Conservation (phyloP, 1,139 yeast genomes). For the Neolecta irregularis region DNA sequence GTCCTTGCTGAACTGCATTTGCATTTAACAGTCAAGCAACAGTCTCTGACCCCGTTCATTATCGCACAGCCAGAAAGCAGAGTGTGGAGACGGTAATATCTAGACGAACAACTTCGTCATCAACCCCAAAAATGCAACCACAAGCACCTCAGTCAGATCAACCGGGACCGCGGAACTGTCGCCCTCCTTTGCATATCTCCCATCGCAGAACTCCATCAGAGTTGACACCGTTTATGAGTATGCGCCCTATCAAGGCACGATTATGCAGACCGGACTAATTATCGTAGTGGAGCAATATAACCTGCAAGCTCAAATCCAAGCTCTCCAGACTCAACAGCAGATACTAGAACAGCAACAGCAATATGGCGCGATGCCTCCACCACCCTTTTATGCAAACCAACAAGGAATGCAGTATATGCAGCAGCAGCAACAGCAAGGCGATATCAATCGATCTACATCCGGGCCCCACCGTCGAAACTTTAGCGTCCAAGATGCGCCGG, state of each 20-base stretch:
- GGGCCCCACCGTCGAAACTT: too few relatives aligned
- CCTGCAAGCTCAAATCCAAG: slow-evolving; percentile 10
- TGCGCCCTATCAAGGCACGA: neutral
- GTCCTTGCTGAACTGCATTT: too few relatives aligned
- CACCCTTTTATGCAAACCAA: neutral
- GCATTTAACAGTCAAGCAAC: too few relatives aligned
- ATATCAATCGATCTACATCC: slow-evolving; percentile 5
- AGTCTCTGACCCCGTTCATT: too few relatives aligned
- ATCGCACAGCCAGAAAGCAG: too few relatives aligned
- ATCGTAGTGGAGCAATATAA: slow-evolving; percentile 10
- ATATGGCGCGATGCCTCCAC: slow-evolving; percentile 1
- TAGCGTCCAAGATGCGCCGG: too few relatives aligned
- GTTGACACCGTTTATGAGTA: slow-evolving; percentile 11
- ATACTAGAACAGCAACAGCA: neutral
- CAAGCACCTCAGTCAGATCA: slow-evolving; percentile 12
- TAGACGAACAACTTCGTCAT: too few relatives aligned
- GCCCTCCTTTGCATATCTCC: slow-evolving; percentile 10
- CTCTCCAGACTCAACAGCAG: slow-evolving; percentile 10
- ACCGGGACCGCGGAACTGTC: slow-evolving; percentile 3
- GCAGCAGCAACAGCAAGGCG: slow-evolving; percentile 18
- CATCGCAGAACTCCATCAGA: slow-evolving; percentile 11
- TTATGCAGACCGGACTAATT: neutral
- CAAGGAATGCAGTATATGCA: slow-evolving; percentile 10
- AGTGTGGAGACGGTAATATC: too few relatives aligned
- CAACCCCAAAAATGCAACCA: too few relatives aligned